Percentiles rank a stretch among this genome's conserved stretches.
Conservation (phyloP, 2,329 filamentous ascomycete genomes). For the Drechslera avenae region DNA sequence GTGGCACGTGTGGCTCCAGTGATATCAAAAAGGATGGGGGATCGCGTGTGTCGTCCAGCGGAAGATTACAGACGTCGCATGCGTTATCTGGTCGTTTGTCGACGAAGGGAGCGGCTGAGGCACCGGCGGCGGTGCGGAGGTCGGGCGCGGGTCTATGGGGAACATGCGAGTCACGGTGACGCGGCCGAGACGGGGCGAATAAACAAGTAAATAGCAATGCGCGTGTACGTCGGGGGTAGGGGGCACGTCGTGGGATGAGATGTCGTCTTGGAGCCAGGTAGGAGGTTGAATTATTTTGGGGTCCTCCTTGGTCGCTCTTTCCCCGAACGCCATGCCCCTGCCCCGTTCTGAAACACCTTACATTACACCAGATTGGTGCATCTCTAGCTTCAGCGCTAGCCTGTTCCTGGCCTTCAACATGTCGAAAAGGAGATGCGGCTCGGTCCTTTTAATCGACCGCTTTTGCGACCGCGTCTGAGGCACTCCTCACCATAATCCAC, state of each 20-base stretch:
- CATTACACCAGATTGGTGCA: slow-evolving; percentile 8
- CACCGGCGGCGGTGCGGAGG: slow-evolving; percentile 22
- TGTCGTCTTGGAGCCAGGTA: slow-evolving; percentile 6
- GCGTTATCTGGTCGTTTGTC: slow-evolving; percentile 11
- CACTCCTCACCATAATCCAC: not conserved
- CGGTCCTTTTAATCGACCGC: slow-evolving; percentile 18
- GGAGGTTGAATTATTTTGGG: slow-evolving; percentile 22
- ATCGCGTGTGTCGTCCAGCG: slow-evolving; percentile 22
- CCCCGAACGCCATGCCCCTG: slow-evolving; percentile 16
- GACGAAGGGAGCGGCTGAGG: slow-evolving; percentile 23
- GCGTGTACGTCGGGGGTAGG: not conserved
- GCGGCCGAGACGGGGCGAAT: slow-evolving; percentile 7
- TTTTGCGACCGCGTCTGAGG: not conserved
- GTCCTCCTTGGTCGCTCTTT: slow-evolving; percentile 11
- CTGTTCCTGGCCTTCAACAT: slow-evolving; percentile 19
- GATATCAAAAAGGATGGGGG: slow-evolving; percentile 7
- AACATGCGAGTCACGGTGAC: slow-evolving; percentile 16
- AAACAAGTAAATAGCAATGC: slow-evolving; percentile 6
- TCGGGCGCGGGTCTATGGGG: slow-evolving; percentile 26
- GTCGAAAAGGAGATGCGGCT: slow-evolving; percentile 22
- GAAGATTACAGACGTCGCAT: slow-evolving; percentile 20
- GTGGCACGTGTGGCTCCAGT: slow-evolving; percentile 6
- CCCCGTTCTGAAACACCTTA: slow-evolving; percentile 19
- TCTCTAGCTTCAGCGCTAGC: slow-evolving; percentile 14
- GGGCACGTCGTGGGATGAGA: not conserved